Evolutionary conservation across 768 basidiomycete genomes (phyloP), one percentile per base, ranked within the genome.

Genomic region (Galerina marginata): DNA sequence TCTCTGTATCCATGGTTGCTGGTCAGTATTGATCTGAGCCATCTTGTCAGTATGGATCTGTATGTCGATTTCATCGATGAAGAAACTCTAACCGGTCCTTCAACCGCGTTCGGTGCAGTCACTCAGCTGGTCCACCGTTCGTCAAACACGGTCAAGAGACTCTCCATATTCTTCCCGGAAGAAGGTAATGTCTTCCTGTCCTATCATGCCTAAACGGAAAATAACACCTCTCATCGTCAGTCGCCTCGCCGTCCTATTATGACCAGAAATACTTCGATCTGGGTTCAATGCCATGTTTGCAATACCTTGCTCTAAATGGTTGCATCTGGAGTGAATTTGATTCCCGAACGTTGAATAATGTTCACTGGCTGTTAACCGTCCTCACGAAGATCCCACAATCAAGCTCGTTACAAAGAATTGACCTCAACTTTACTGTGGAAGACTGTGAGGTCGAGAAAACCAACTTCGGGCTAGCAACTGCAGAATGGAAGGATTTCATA

Each of bases 1-100:
- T 43, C 56, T 26, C 56, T 64, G 10, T 58, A 64, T 47, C 57
- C 56, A 10, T 61, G 59, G 63, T 14, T 64, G 7, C 36, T 45
- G 47, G 42, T 50, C 6, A 23, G 52, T 39, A 16, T 64, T 26
- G 43, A 58, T 39, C n/a, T 60, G 42, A 59, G 50, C 4, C 46
- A 29, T 9, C 14, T 65, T 9, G 29, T 11, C 37, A 6, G 36
- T 11, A 29, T 62, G 3, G 5, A 25, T 5, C 42, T 60, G 9
- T 15, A 53, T 40, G 39, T 53, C 6, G 51, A 53, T 25, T 20
- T 53, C 10, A 10, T 53, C 12, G 12, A 26, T 7, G 23, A 53
- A 42, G 51, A 53, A n/a, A 15, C 20, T 14, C 38, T 23, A 23
- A 7, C n/a, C 10, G 26, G 11, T 12, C 23, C 23, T 26, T 9